Percentiles rank a stretch among this genome's conserved stretches.
Conservation (phyloP, 1,284 basidiomycete genomes). For the Sphaerobolus stellatus region DNA sequence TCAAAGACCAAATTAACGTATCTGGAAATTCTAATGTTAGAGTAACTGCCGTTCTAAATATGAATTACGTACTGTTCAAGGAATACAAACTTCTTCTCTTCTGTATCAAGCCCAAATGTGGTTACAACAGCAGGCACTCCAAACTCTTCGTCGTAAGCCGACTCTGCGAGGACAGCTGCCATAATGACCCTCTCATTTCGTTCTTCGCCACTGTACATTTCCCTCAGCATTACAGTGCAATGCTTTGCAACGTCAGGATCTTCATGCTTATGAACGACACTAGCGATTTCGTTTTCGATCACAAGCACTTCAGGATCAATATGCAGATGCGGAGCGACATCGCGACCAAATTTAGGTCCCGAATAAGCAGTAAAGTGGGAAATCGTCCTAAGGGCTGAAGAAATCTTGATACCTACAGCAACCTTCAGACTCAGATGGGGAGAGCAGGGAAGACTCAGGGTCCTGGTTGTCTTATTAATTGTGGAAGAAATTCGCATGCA, state of each 20-base stretch:
- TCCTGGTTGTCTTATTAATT: neutral
- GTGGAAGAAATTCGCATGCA: neutral
- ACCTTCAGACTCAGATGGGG: slow-evolving; percentile 42
- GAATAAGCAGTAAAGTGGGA: slow-evolving; percentile 55
- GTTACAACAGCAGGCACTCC: slow-evolving; percentile 46
- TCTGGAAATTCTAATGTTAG: slow-evolving; percentile 17
- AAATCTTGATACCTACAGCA: slow-evolving; percentile 51
- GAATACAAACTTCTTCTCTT: slow-evolving; percentile 42
- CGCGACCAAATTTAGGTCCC: slow-evolving; percentile 49
- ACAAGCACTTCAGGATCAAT: slow-evolving; percentile 40
- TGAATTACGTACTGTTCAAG: slow-evolving; percentile 38
- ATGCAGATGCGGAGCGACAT: slow-evolving; percentile 45
- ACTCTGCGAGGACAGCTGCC: slow-evolving; percentile 48
- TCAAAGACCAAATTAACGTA: slow-evolving; percentile 48
- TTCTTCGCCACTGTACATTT: slow-evolving; percentile 36
- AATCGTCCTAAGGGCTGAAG: slow-evolving; percentile 51
- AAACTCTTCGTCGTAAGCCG: slow-evolving; percentile 39
- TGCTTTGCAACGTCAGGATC: slow-evolving; percentile 50
- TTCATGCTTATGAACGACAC: slow-evolving; percentile 40
- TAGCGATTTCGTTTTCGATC: slow-evolving; percentile 46
- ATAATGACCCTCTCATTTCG: slow-evolving; percentile 43
- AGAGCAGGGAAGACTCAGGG: slow-evolving; percentile 6
- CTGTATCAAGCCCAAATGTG: slow-evolving; percentile 42
- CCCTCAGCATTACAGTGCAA: slow-evolving; percentile 46
- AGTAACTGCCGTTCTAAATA: neutral